Evolutionary conservation across 768 basidiomycete species (phyloP).

Genomic region (Boletus rubescentipes): DNA sequence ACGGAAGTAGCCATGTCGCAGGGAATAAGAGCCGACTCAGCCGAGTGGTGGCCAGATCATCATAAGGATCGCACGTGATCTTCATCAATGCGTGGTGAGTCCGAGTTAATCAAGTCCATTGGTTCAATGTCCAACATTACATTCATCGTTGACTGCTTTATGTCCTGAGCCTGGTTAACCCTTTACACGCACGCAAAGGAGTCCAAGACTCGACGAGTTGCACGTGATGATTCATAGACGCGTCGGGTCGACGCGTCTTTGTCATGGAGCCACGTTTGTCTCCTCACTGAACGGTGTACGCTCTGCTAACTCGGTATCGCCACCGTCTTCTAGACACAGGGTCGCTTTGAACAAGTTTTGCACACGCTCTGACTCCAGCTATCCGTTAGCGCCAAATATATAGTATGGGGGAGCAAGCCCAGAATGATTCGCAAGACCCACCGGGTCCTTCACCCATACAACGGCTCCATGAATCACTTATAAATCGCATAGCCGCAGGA

Average conservation of each 20-base stretch:
- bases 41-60: too few relatives aligned
- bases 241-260: not conserved
- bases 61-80: constrained; percentile 3
- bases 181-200: too few relatives aligned
- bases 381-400: not conserved
- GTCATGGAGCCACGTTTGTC: too few relatives aligned
- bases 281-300: too few relatives aligned
- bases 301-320: too few relatives aligned
- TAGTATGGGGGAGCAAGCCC: constrained; percentile 14
- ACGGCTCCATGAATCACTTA: constrained; percentile 76
- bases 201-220: too few relatives aligned
- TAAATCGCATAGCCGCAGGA: constrained; percentile 89
- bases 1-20: not conserved
- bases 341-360: not conserved
- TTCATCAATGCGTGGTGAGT: not conserved
- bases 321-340: not conserved
- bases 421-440: constrained; percentile 18
- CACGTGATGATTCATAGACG: not conserved
- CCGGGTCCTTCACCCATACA: constrained; percentile 64
- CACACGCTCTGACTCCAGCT: not conserved
- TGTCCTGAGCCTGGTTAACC: too few relatives aligned
- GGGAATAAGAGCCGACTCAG: too few relatives aligned
- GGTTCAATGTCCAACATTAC: too few relatives aligned
- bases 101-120: too few relatives aligned
- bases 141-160: too few relatives aligned